Conservation (phyloP, 768 basidiomycete species). For the Lactifluus hygrophoroides region DNA sequence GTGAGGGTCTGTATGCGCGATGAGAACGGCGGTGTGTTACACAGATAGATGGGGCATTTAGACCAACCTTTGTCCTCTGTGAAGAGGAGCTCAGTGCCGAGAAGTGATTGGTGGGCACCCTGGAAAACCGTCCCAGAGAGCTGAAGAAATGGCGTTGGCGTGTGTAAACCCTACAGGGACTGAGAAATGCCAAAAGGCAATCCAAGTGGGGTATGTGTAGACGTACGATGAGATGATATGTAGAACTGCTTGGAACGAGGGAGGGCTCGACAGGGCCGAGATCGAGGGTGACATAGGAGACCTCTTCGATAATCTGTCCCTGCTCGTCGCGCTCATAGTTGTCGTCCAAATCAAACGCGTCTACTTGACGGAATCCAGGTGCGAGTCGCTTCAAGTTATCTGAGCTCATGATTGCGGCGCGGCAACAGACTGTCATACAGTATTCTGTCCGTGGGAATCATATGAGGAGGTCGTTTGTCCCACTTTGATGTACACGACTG, state of each 20-base stretch:
- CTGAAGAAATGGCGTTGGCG: slow-evolving; percentile 68
- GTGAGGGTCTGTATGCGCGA: slow-evolving; percentile 30
- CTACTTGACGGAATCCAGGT: slow-evolving; percentile 60
- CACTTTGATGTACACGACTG: slow-evolving; percentile 1
- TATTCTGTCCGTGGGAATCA: neutral
- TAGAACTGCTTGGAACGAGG: slow-evolving; percentile 59
- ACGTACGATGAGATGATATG: slow-evolving; percentile 70
- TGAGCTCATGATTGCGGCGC: slow-evolving; percentile 5
- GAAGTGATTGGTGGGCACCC: slow-evolving; percentile 54
- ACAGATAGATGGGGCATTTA: no score
- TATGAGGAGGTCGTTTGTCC: neutral
- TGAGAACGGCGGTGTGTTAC: neutral
- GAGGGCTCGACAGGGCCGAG: slow-evolving; percentile 64
- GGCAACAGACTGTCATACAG: no score
- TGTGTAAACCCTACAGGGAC: slow-evolving; percentile 52
- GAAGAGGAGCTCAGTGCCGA: slow-evolving; percentile 74
- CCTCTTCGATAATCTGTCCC: slow-evolving; percentile 38
- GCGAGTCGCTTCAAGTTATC: slow-evolving; percentile 29
- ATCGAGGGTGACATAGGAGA: slow-evolving; percentile 67
- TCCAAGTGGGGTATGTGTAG: neutral
- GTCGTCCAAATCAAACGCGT: slow-evolving; percentile 57
- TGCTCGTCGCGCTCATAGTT: slow-evolving; percentile 45
- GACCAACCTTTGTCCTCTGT: slow-evolving; percentile 53
- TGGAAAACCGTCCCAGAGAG: slow-evolving; percentile 67
- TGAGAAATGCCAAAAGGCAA: neutral